These are phyloP conservation scores for Venustampulla echinocandica DNA, from an alignment of 495 filamentous ascomycete genomes.

Conservation along the genomic window DNA sequence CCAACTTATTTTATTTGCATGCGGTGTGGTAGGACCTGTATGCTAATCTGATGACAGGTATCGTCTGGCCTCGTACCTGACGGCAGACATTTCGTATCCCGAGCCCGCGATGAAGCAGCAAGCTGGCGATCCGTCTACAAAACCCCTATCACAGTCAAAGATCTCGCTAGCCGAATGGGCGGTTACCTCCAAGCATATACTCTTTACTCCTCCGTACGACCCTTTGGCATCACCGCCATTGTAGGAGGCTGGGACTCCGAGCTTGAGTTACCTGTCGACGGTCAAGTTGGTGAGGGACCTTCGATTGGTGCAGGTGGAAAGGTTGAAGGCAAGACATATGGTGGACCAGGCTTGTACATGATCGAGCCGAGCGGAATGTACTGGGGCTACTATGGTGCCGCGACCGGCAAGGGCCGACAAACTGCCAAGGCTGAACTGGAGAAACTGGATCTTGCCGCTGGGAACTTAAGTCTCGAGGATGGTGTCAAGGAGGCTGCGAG, in stretches of 20 bases:
- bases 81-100: conserved; percentile 87
- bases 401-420: conserved; percentile 92
- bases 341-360: conserved; percentile 94
- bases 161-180: conserved; percentile 84
- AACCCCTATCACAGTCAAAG: conserved; percentile 75
- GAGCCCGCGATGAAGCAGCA: conserved; percentile 86
- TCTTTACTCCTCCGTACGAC: conserved; percentile 88
- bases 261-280: conserved; percentile 69
- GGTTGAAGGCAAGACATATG: conserved; percentile 61
- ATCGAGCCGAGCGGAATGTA: conserved; percentile 94
- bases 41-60: conserved; percentile 50
- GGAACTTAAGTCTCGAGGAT: conserved; percentile 67
- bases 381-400: conserved; percentile 98
- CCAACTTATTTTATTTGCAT: conserved; percentile 6
- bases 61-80: conserved; percentile 90
- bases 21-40: too few relatives aligned
- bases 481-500: conserved; percentile 93
- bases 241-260: conserved; percentile 88
- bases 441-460: conserved; percentile 82
- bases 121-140: conserved; percentile 86
- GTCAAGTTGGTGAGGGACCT: conserved; percentile 75
- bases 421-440: conserved; percentile 95
- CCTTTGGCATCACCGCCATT: conserved; percentile 93
- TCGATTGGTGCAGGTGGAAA: conserved; percentile 72
- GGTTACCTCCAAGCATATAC: conserved; percentile 96